Evolutionary conservation across 2,329 filamentous ascomycete genomes (phyloP).

Genomic region (Lasiodiplodia sp.): DNA sequence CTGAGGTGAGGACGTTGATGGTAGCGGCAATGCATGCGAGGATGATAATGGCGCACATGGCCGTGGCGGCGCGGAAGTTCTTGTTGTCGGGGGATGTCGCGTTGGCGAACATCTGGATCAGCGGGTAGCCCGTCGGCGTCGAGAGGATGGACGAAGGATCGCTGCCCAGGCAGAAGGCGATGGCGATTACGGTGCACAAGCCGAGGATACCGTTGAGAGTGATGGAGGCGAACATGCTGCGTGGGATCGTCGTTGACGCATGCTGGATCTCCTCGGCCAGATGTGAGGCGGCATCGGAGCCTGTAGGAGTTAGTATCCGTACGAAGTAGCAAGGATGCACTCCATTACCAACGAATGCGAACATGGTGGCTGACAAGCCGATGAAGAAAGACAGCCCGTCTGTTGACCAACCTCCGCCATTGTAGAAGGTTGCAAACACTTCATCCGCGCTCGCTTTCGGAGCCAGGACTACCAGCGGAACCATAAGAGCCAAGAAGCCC

Average conservation of each 20-base stretch:
- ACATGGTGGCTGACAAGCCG: slow-evolving; percentile 49
- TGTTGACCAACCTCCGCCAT: slow-evolving; percentile 55
- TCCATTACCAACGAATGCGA: slow-evolving; percentile 49
- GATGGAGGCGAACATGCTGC: slow-evolving; percentile 51
- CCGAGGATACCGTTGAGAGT: slow-evolving; percentile 52
- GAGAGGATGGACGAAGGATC: slow-evolving; percentile 38
- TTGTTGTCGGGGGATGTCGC: slow-evolving; percentile 38
- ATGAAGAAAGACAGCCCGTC: slow-evolving; percentile 55
- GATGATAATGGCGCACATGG: slow-evolving; percentile 55
- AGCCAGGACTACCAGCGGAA: slow-evolving; percentile 54
- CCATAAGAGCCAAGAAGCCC: slow-evolving; percentile 61
- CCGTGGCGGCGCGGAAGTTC: slow-evolving; percentile 50
- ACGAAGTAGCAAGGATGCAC: slow-evolving; percentile 37
- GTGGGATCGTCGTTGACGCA: slow-evolving; percentile 45
- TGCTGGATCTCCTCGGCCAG: slow-evolving; percentile 44
- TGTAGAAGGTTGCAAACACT: slow-evolving; percentile 58
- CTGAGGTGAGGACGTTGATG: slow-evolving; percentile 48
- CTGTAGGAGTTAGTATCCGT: background rate
- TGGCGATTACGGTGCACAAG: slow-evolving; percentile 51
- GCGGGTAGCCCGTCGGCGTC: slow-evolving; percentile 43
- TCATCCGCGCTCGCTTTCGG: slow-evolving; percentile 50
- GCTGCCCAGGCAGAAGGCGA: slow-evolving; percentile 46
- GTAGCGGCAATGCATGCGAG: slow-evolving; percentile 51
- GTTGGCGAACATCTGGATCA: slow-evolving; percentile 58
- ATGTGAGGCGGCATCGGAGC: slow-evolving; percentile 15